Evolutionary conservation across 2,329 filamentous ascomycete species (phyloP).

Genomic region (Epichloe glyceriae): DNA sequence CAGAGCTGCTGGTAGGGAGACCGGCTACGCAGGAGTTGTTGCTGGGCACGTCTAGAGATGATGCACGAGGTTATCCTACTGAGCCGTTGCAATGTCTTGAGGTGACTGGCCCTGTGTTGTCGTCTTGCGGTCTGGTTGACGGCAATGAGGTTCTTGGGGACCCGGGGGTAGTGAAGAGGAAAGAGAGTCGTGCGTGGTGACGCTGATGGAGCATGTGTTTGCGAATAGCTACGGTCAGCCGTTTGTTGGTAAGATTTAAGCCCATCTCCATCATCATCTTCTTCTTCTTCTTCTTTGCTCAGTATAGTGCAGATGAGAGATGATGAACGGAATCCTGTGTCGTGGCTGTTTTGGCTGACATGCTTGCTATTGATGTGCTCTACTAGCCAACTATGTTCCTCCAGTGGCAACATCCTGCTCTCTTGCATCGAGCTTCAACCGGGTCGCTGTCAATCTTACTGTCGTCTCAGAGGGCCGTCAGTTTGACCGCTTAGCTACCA

Average conservation of each 20-base stretch:
- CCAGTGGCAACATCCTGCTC: slow-evolving; percentile 45
- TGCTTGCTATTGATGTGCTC: neutral
- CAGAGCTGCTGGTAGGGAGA: neutral
- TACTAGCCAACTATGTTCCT: slow-evolving; percentile 10
- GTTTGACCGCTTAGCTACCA: slow-evolving; percentile 61
- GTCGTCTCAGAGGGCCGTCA: slow-evolving; percentile 59
- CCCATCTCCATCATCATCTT: neutral
- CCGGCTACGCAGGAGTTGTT: neutral
- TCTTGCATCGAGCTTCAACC: slow-evolving; percentile 60
- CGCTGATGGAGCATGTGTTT: slow-evolving; percentile 62
- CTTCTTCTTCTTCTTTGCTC: neutral
- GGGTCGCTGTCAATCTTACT: slow-evolving; percentile 64
- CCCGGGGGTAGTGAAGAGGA: neutral
- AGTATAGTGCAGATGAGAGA: neutral
- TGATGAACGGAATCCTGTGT: neutral
- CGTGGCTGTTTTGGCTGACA: neutral
- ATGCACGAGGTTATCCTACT: neutral
- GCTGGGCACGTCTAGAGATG: neutral
- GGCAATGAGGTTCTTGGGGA: slow-evolving; percentile 4
- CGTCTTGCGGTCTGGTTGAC: slow-evolving; percentile 25
- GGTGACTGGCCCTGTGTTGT: slow-evolving; percentile 52
- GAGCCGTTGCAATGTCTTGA: slow-evolving; percentile 45
- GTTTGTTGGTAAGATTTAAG: slow-evolving; percentile 46
- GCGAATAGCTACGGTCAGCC: slow-evolving; percentile 60
- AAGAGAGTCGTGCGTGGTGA: slow-evolving; percentile 30